Percentiles rank a stretch among this genome's conserved stretches.
Evolutionary conservation across 495 filamentous ascomycete species (phyloP).

Genomic region (Neurospora sp.): DNA sequence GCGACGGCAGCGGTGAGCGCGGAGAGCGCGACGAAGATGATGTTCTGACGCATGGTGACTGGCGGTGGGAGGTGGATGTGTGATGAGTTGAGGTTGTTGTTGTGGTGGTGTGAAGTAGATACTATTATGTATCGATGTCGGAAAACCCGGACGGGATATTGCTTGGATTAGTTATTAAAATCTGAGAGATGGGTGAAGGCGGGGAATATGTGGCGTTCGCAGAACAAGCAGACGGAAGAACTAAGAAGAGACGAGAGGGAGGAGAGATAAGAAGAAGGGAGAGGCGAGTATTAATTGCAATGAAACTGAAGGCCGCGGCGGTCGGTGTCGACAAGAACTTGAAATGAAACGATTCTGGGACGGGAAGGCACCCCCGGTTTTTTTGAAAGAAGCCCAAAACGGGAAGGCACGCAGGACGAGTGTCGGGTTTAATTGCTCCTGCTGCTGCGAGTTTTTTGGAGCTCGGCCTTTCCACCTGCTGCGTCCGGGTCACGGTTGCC

Average conservation of each 20-base stretch:
- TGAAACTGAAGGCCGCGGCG: neutral
- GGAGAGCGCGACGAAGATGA: conserved; percentile 23
- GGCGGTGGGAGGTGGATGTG: neutral
- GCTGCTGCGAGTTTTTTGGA: conserved; percentile 9
- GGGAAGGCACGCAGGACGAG: conserved; percentile 17
- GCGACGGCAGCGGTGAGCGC: conserved; percentile 15
- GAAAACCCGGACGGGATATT: neutral
- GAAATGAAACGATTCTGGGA: conserved; percentile 1
- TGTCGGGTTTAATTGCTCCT: conserved; percentile 15
- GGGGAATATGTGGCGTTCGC: neutral
- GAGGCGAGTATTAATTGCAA: neutral
- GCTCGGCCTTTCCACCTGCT: conserved; percentile 5
- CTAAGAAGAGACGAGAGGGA: neutral
- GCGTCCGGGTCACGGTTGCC: neutral
- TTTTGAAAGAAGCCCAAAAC: conserved; percentile 2
- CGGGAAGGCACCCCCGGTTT: neutral
- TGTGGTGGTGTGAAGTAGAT: neutral
- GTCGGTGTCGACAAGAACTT: neutral
- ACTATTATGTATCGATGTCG: neutral
- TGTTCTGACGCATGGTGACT: conserved; percentile 21
- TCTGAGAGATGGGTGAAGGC: neutral
- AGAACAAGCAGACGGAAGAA: neutral
- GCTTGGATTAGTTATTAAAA: conserved; percentile 1
- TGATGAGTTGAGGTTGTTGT: neutral
- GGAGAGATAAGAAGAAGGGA: conserved; percentile 5